Evolutionary conservation across 495 filamentous ascomycete genomes (phyloP).

Genomic region (Clavariopsis aquatica): DNA sequence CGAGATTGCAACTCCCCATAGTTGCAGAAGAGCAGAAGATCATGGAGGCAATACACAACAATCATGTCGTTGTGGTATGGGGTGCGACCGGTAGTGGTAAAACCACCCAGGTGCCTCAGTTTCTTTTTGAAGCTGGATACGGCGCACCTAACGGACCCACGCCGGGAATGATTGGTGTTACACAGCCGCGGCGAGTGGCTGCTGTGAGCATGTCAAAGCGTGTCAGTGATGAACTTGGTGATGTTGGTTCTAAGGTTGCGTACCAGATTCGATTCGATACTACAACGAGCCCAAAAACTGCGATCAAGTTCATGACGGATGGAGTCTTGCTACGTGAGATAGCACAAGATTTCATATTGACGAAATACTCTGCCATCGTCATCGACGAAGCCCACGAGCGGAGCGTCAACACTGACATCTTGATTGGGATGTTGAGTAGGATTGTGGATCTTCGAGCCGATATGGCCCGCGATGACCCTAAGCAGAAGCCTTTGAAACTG

Average conservation of each 20-base stretch:
- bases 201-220: slow-evolving; percentile 94
- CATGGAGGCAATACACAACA: slow-evolving; percentile 95
- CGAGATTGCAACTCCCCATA: slow-evolving; percentile 79
- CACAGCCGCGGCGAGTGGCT: slow-evolving; percentile 89
- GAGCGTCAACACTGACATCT: slow-evolving; percentile 95
- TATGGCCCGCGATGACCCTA: slow-evolving; percentile 61
- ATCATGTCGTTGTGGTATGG: slow-evolving; percentile 85
- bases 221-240: slow-evolving; percentile 79
- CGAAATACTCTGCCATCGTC: slow-evolving; percentile 91
- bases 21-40: slow-evolving; percentile 96
- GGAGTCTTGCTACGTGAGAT: slow-evolving; percentile 93
- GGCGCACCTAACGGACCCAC: slow-evolving; percentile 74
- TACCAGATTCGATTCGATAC: slow-evolving; percentile 94
- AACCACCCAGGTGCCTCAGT: slow-evolving; percentile 95
- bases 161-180: slow-evolving; percentile 91
- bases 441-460: slow-evolving; percentile 76
- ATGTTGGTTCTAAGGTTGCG: slow-evolving; percentile 64
- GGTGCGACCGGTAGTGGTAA: slow-evolving; percentile 96
- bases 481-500: slow-evolving; percentile 74
- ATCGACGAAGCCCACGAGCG: slow-evolving; percentile 98
- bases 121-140: slow-evolving; percentile 91
- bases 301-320: slow-evolving; percentile 99
- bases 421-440: slow-evolving; percentile 93
- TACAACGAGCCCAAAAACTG: slow-evolving; percentile 76
- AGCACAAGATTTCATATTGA: slow-evolving; percentile 81